Evolutionary conservation across 192 early-diverging fungal genomes (phyloP).

Genomic region (Coemansia sp.): DNA sequence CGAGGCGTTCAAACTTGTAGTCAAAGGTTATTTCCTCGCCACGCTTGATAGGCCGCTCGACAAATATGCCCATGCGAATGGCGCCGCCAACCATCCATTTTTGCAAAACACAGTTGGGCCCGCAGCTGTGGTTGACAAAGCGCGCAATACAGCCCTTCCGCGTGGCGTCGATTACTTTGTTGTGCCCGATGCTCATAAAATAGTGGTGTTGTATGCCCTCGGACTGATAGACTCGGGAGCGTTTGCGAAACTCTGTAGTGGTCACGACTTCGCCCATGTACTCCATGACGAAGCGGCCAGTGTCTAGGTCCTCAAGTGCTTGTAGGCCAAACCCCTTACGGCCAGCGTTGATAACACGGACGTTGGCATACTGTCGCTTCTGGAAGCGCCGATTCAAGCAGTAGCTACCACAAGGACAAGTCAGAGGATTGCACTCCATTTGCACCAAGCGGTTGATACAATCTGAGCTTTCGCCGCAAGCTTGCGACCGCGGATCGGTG

Average conservation of each 20-base stretch:
- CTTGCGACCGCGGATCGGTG: conserved; percentile 61
- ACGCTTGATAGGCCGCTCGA: conserved; percentile 69
- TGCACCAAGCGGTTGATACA: conserved; percentile 94
- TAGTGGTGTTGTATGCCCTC: conserved; percentile 92
- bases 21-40: conserved; percentile 97
- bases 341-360: conserved; percentile 87
- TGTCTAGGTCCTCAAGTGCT: conserved; percentile 66
- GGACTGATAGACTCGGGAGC: conserved; percentile 78
- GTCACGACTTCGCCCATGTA: conserved; percentile 96
- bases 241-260: conserved; percentile 75
- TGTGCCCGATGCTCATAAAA: conserved; percentile 94
- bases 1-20: conserved; percentile 93
- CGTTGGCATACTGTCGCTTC: conserved; percentile 76
- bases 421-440: conserved; percentile 88
- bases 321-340: conserved; percentile 95
- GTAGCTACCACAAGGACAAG: conserved; percentile 84
- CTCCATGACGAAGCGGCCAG: conserved; percentile 94
- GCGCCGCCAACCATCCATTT: conserved; percentile 95
- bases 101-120: conserved; percentile 91
- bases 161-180: conserved; percentile 96
- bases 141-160: conserved; percentile 89
- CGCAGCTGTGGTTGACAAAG: conserved; percentile 98
- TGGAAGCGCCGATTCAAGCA: conserved; percentile 94
- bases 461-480: conserved; percentile 85
- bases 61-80: conserved; percentile 96